Evolutionary conservation across 2,329 filamentous ascomycete genomes (phyloP), one percentile per base, ranked within the genome.

Genomic region (Ophiobolus disseminans): DNA sequence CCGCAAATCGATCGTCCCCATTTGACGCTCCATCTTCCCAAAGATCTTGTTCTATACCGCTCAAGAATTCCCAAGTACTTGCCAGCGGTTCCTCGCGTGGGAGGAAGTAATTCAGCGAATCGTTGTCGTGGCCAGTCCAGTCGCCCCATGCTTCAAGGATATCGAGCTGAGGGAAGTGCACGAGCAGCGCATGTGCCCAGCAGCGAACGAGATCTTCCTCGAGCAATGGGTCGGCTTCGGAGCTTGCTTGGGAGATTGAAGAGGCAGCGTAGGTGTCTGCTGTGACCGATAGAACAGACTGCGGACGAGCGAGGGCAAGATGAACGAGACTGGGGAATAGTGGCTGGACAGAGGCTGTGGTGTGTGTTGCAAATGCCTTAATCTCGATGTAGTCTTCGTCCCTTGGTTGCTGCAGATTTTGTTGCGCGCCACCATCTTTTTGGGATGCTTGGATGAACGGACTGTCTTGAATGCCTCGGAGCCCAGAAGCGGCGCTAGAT

Each of bases 81-180:
- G 63, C 67, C 1, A 70, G 43, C 6, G 67, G 47, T 28, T 69
- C 67, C 25, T 68, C 57, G 3, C 53, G 58, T 1, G 68, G 68
- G 1, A 71, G 38, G n/a, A 70, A 60, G 50, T 72, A 72, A 11
- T 60, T 63, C 17, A 69, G 51, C 0, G 53, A 63, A 28, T 69
- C 62, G 22, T 60, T 62, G 34, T 69, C 65, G n/a, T 61, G 48
- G 1, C 68, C 65, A 1, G 55, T 58, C 46, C 54, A 66, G 21
- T 72, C 67, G 26, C 66, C 60, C 69, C 69, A 72, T 1, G 68
- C 67, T 47, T 72, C 68, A 1, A 71, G 53, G 2, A 69, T 58
- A 28, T 71, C 64, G 7, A 71, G 54, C 16, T 43, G 41, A 21
- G 69, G 68, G 20, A 70, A 70, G 20, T 68, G 61, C 1, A 47